A percentile compares a stretch with the other conserved stretches of the same genome.
These are phyloP conservation scores for Aspergillus brunneoviolaceus DNA, from an alignment of 2,329 filamentous ascomycete genomes.

Conservation along the genomic window DNA sequence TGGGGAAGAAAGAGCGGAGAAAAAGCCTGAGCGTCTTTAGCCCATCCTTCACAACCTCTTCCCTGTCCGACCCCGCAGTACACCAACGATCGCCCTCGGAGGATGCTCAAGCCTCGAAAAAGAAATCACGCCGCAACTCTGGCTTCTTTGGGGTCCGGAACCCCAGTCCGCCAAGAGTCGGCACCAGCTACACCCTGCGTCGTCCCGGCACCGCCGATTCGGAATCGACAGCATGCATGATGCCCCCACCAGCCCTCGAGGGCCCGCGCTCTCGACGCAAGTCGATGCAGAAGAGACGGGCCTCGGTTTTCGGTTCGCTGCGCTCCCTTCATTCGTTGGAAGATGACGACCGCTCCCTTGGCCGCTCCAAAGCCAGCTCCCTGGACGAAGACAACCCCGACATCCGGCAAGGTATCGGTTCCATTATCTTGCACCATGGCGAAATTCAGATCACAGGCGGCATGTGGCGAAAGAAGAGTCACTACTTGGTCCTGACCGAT, in stretches of 20 bases:
- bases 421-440: slow-evolving; percentile 62
- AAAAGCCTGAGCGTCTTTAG: slow-evolving; percentile 38
- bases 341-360: slow-evolving; percentile 53
- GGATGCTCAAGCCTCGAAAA: slow-evolving; percentile 33
- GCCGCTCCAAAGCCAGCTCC: slow-evolving; percentile 52
- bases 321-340: slow-evolving; percentile 53
- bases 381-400: slow-evolving; percentile 43
- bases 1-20: slow-evolving; percentile 36
- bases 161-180: slow-evolving; percentile 26
- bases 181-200: slow-evolving; percentile 22
- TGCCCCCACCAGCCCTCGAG: slow-evolving; percentile 29
- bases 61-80: slow-evolving; percentile 20
- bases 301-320: slow-evolving; percentile 61
- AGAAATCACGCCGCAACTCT: slow-evolving; percentile 39
- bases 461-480: slow-evolving; percentile 70
- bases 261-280: slow-evolving; percentile 39
- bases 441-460: slow-evolving; percentile 69
- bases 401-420: slow-evolving; percentile 40
- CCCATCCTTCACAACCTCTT: slow-evolving; percentile 27
- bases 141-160: slow-evolving; percentile 38
- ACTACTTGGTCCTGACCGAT: slow-evolving; percentile 70
- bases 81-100: slow-evolving; percentile 41
- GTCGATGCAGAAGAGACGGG: slow-evolving; percentile 48
- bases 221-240: slow-evolving; percentile 24
- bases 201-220: slow-evolving; percentile 32